phyloP scores from a whole-genome alignment of 1,284 basidiomycete species.

The Thecaphora frezii region DNA sequence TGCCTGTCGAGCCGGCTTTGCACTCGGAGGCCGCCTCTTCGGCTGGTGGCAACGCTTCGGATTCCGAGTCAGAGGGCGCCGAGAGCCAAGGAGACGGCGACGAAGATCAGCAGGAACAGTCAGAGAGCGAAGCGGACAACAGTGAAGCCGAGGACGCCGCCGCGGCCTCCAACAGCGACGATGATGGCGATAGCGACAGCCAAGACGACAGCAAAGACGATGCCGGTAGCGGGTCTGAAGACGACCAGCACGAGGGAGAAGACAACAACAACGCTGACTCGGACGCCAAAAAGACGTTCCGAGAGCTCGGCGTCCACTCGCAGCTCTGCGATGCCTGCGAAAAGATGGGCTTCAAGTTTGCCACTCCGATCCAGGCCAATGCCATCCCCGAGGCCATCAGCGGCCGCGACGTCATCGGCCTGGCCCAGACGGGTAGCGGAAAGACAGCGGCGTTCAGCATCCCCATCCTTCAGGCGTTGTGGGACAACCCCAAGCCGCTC shows the following conservation, averaged over 20 bases:
- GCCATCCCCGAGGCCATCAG: slow-evolving; percentile 86
- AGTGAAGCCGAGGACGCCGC: slow-evolving; percentile 5
- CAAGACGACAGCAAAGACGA: slow-evolving; percentile 2
- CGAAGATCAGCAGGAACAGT: too few species aligned
- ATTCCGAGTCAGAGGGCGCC: too few species aligned
- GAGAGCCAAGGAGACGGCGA: slow-evolving; percentile 3
- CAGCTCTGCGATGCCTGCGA: slow-evolving; percentile 84
- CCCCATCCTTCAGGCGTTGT: slow-evolving; percentile 92
- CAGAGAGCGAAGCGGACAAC: slow-evolving; percentile 1
- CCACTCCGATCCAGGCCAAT: slow-evolving; percentile 88
- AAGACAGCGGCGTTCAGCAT: slow-evolving; percentile 97
- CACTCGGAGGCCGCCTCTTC: too few species aligned
- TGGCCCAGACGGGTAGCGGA: slow-evolving; percentile 94
- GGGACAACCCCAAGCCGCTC: slow-evolving; percentile 90
- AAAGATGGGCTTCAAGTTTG: slow-evolving; percentile 79
- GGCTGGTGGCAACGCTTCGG: too few species aligned
- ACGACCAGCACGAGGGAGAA: slow-evolving; percentile 10
- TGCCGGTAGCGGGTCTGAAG: slow-evolving; percentile 1
- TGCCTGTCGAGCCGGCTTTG: too few species aligned
- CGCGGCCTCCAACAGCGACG: slow-evolving; percentile 7
- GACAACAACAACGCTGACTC: slow-evolving; percentile 18
- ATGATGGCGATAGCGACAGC: slow-evolving; percentile 1
- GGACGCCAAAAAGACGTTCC: slow-evolving; percentile 60
- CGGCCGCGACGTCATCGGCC: slow-evolving; percentile 93
- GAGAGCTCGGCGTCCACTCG: slow-evolving; percentile 78